Conservation (phyloP, 441 rosid genomes). For the Viola pubescens region DNA sequence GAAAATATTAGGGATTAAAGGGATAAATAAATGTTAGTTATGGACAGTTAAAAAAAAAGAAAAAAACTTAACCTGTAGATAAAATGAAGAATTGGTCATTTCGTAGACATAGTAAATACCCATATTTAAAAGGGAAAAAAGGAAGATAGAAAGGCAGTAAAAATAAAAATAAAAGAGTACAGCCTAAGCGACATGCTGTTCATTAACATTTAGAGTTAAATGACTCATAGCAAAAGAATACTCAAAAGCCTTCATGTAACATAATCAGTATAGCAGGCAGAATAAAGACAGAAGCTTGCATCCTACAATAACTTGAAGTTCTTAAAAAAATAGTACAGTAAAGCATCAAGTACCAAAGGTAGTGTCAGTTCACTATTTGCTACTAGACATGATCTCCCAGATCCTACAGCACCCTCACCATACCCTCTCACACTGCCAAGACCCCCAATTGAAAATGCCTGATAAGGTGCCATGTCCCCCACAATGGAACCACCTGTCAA, state of each 20-base stretch:
- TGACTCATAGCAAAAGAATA: background rate
- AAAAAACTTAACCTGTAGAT: no score
- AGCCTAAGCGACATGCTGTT: background rate
- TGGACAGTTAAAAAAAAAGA: no score
- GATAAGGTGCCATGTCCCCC: constrained; percentile 99
- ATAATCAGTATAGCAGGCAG: background rate
- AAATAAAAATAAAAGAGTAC: background rate
- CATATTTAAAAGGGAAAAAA: no score
- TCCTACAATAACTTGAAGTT: background rate
- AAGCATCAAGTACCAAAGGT: constrained; percentile 51
- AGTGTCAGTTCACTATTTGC: constrained; percentile 73
- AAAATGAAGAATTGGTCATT: no score
- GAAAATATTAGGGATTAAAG: background rate
- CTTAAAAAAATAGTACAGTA: background rate
- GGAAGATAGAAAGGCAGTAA: no score
- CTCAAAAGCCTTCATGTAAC: background rate
- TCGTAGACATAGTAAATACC: no score
- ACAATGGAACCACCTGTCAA: constrained; percentile 94
- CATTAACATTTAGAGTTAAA: constrained; percentile 1
- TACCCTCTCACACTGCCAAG: constrained; percentile 83
- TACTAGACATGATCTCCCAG: constrained; percentile 82
- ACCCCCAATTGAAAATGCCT: constrained; percentile 94
- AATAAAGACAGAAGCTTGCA: background rate
- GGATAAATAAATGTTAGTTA: no score
- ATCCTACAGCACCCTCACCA: constrained; percentile 94